Percentiles rank a stretch among this genome's conserved stretches.
These are phyloP conservation scores for Mortierella sp. DNA, from an alignment of 371 early-diverging fungal genomes.

Conservation along the genomic window DNA sequence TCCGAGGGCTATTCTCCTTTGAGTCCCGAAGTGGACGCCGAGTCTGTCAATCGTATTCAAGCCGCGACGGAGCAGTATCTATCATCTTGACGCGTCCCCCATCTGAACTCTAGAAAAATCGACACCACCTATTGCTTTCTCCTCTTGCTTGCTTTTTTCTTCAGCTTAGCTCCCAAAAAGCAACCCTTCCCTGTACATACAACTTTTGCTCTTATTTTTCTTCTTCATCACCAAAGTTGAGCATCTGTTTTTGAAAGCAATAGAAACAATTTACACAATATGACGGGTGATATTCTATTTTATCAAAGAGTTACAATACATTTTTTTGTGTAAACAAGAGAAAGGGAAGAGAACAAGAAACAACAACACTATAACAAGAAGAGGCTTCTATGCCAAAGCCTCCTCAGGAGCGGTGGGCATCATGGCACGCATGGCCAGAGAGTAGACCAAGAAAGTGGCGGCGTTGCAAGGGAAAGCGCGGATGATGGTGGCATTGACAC, in stretches of 20 bases:
- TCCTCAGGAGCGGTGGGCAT: constrained; percentile 36
- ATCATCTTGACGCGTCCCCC: too few species aligned
- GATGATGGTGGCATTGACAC: constrained; percentile 81
- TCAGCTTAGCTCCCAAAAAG: too few species aligned
- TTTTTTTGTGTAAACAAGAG: neutral
- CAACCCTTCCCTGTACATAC: too few species aligned
- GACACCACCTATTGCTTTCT: too few species aligned
- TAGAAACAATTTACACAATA: neutral
- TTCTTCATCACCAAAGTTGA: too few species aligned
- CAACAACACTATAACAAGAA: neutral
- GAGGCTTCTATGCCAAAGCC: constrained; percentile 29
- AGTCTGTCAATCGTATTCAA: neutral
- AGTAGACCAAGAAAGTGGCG: constrained; percentile 81
- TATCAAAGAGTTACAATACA: constrained; percentile 4
- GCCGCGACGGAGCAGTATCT: neutral
- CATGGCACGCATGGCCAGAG: constrained; percentile 66
- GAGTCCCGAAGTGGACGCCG: neutral
- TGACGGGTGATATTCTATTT: neutral
- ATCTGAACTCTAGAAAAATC: too few species aligned
- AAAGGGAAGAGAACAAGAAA: neutral
- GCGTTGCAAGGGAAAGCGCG: constrained; percentile 93
- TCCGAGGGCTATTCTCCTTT: neutral
- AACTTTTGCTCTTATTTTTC: too few species aligned
- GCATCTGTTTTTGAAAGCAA: too few species aligned
- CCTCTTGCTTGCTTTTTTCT: too few species aligned